These are phyloP conservation scores for Hymenoscyphus salicellus DNA, from an alignment of 2,329 filamentous ascomycete genomes.

Conservation along the genomic window DNA sequence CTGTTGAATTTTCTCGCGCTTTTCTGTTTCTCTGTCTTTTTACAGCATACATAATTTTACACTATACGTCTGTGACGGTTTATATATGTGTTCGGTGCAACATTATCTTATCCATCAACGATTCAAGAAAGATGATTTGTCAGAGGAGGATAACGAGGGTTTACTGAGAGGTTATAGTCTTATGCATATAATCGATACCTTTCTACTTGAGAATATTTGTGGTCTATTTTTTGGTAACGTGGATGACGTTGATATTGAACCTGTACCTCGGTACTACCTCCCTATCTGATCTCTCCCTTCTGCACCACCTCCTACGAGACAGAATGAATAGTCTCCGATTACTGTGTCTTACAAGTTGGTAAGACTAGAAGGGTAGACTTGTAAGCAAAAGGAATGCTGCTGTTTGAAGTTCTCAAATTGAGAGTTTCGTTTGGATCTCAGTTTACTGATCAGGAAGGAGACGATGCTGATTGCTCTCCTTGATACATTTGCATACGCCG, in stretches of 20 bases:
- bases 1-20: neutral
- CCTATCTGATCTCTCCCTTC: neutral
- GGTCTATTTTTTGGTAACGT: neutral
- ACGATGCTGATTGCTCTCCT: neutral
- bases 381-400: neutral
- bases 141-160: neutral
- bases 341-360: neutral
- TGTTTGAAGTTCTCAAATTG: neutral
- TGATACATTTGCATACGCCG: neutral
- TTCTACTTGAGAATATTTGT: neutral
- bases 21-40: conserved; percentile 8
- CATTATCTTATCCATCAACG: neutral
- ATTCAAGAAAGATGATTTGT: neutral
- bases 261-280: neutral
- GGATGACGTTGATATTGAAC: neutral
- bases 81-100: neutral
- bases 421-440: neutral
- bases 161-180: neutral
- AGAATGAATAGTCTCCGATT: neutral
- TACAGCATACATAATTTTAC: conserved; percentile 18
- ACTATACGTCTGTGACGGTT: conserved; percentile 18
- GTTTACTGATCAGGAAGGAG: neutral
- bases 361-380: neutral
- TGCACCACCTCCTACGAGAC: neutral
- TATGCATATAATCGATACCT: neutral